Evolutionary conservation across 441 rosid genomes (phyloP), one percentile per base, ranked within the genome.

Genomic region (Geranium incanum): DNA sequence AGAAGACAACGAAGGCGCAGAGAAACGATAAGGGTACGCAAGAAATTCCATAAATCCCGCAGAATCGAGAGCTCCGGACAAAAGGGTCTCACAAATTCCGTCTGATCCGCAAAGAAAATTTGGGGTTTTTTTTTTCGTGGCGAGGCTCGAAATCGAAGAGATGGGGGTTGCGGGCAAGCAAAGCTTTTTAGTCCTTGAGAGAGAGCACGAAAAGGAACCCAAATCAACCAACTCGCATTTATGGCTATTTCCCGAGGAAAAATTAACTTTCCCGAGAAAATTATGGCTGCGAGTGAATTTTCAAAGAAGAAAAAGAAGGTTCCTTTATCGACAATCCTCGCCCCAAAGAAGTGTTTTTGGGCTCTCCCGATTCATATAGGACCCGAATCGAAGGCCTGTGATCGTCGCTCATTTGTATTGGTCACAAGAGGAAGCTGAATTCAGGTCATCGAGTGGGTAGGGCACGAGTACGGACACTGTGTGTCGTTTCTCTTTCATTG

Each of bases 11-110:
- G 85, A 77, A 6, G 89, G 81, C 78, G 77, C 67, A 36, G 75
- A 79, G 75, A 84, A 80, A 73, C 86, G 83, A 82, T 83, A 81
- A 72, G 88, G 86, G 85, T 76, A 80, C 62, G 84, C 76, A 74
- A 71, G 79, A 80, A 79, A 76, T 73, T 89, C 84, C 91, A 82
- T 89, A 28, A 28, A 28, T 28, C 57, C 2, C 72, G 33, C 8
- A 57, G 43, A 59, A 8, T 28, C 36, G 28, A 41, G n/a, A 23
- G 6, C 13, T 43, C 13, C 21, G 68, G 33, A 28, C 62, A 50
- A 9, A 48, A 50, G n/a, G 63, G 71, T 45, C 9, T 45, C n/a
- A 8, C 70, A 36, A 39, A 62, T n/a, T 45, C 13, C 13, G 59
- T 33, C 9, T 75, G 73, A 73, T 76, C 70, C 55, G 68, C 78